A percentile compares a stretch with the other conserved stretches of the same genome.
These are phyloP conservation scores for Clathrospora elynae DNA, from an alignment of 2,329 filamentous ascomycete species.

Conservation along the genomic window DNA sequence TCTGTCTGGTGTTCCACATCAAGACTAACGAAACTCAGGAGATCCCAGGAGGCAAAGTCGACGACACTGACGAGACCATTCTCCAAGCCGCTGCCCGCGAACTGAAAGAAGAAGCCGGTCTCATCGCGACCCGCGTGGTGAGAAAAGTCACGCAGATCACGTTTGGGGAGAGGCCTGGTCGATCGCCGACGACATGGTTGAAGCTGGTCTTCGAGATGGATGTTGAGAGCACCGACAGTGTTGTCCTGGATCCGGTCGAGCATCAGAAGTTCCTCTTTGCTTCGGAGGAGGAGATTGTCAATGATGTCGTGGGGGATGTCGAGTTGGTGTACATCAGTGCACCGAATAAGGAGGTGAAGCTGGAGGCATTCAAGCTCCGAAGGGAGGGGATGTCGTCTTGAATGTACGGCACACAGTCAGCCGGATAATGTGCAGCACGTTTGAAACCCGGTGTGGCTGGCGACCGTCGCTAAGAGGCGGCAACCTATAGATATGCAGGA, in stretches of 20 bases:
- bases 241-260: slow-evolving; percentile 49
- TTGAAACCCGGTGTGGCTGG: slow-evolving; percentile 6
- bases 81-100: slow-evolving; percentile 58
- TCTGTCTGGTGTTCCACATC: neutral
- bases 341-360: slow-evolving; percentile 40
- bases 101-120: slow-evolving; percentile 58
- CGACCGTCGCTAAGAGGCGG: slow-evolving; percentile 9
- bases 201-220: slow-evolving; percentile 47
- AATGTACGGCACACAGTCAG: neutral
- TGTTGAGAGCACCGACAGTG: slow-evolving; percentile 29
- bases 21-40: slow-evolving; percentile 48
- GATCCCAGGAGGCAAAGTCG: slow-evolving; percentile 57
- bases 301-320: slow-evolving; percentile 34
- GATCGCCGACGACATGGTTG: slow-evolving; percentile 34
- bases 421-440: slow-evolving; percentile 4
- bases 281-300: slow-evolving; percentile 48
- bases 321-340: slow-evolving; percentile 39
- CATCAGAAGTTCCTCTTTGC: slow-evolving; percentile 51
- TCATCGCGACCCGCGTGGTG: slow-evolving; percentile 52
- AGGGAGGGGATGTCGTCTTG: slow-evolving; percentile 11
- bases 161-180: slow-evolving; percentile 24
- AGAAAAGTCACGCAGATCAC: slow-evolving; percentile 50
- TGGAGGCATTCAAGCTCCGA: slow-evolving; percentile 42
- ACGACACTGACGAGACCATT: slow-evolving; percentile 54
- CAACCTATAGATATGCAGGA: slow-evolving; percentile 4